Percentiles rank a stretch among this genome's conserved stretches.
These are phyloP conservation scores for Pistacia atlantica DNA, from an alignment of 345 rosid species.

Conservation along the genomic window DNA sequence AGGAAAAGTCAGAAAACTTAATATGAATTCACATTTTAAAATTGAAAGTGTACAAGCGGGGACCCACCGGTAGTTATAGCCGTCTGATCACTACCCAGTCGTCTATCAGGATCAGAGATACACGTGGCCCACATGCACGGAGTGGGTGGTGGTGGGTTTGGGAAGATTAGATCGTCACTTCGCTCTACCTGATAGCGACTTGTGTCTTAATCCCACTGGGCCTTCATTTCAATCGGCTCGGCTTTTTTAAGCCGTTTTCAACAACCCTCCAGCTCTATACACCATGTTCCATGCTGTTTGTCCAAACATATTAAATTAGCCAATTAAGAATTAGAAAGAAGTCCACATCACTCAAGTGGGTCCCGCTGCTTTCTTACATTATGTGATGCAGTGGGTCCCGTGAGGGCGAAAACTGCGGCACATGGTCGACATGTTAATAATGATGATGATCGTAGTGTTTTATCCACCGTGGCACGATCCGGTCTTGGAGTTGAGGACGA, in stretches of 20 bases:
- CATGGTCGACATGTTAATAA: slow-evolving; percentile 28
- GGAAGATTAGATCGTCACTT: slow-evolving; percentile 1
- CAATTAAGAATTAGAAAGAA: slow-evolving; percentile 7
- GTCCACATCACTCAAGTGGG: neutral
- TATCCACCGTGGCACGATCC: slow-evolving; percentile 29
- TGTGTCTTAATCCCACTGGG: neutral
- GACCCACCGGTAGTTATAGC: neutral
- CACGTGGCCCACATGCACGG: slow-evolving; percentile 22
- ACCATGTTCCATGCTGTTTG: neutral
- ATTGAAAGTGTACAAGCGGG: neutral
- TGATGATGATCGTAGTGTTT: slow-evolving; percentile 17
- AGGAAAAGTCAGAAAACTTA: neutral
- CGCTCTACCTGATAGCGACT: neutral
- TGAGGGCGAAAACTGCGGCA: slow-evolving; percentile 7
- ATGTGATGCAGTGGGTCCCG: slow-evolving; percentile 13
- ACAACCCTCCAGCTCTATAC: neutral
- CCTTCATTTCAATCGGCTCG: neutral
- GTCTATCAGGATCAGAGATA: slow-evolving; percentile 3
- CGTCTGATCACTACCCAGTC: neutral
- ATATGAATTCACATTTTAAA: neutral
- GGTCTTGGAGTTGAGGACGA: slow-evolving; percentile 9
- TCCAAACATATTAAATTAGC: neutral
- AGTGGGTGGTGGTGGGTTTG: neutral
- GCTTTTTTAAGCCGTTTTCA: neutral
- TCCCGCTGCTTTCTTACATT: neutral